A percentile compares a stretch with the other conserved stretches of the same genome.
Conservation (phyloP, 306 rosid species). For the Albizia julibrissin region DNA sequence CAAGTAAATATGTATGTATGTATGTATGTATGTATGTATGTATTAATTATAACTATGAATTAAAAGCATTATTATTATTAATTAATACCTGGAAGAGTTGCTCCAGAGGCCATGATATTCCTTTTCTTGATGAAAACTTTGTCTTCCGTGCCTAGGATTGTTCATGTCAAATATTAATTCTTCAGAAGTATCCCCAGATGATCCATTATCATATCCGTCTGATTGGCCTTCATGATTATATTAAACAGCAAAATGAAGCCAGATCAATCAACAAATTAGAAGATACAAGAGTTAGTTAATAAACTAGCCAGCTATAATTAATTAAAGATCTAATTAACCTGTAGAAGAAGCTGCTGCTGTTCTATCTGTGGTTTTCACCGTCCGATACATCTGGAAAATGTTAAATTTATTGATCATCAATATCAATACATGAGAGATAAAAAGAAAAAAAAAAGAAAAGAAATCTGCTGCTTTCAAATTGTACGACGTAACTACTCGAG, state of each 20-base stretch:
- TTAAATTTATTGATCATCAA: constrained; percentile 16
- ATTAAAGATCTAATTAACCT: constrained; percentile 42
- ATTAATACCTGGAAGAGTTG: constrained; percentile 73
- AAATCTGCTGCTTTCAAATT: not conserved
- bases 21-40: not conserved
- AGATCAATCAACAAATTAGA: constrained; percentile 17
- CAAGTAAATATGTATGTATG: not conserved
- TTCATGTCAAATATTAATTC: constrained; percentile 71
- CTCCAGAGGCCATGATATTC: constrained; percentile 77
- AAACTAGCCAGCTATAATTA: not conserved
- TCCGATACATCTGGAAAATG: constrained; percentile 86
- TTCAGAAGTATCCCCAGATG: constrained; percentile 88
- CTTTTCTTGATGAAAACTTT: constrained; percentile 56
- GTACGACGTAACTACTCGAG: not conserved
- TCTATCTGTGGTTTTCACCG: constrained; percentile 92
- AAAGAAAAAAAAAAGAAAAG: too few relatives aligned
- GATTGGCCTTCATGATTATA: constrained; percentile 56
- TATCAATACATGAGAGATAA: not conserved
- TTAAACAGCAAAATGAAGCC: not conserved
- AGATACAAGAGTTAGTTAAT: not conserved
- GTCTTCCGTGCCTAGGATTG: constrained; percentile 59
- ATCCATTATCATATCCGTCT: constrained; percentile 78
- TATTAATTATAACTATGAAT: not conserved
- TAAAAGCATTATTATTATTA: not conserved
- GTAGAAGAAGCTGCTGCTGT: constrained; percentile 86